Evolutionary conservation across 2,329 filamentous ascomycete genomes (phyloP).

Genomic region (Penicillium italicum): DNA sequence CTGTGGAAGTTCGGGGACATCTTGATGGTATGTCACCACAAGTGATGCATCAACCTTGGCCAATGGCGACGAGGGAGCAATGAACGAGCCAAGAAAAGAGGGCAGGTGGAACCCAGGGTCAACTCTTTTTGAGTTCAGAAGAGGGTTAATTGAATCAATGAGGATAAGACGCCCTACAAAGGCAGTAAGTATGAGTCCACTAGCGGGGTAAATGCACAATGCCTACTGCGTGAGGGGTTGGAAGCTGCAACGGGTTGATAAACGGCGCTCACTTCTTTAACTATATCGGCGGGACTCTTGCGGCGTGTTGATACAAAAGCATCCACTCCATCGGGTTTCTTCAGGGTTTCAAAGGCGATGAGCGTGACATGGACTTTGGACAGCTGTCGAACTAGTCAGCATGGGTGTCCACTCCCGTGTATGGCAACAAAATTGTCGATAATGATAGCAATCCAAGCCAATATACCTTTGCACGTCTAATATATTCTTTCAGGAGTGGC

Average conservation of each 20-base stretch:
- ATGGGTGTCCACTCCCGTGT: background rate
- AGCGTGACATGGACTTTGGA: constrained; percentile 69
- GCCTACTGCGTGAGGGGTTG: constrained; percentile 30
- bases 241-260: constrained; percentile 21
- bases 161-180: constrained; percentile 66
- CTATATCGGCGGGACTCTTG: constrained; percentile 56
- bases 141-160: constrained; percentile 72
- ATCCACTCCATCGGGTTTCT: constrained; percentile 62
- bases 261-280: constrained; percentile 55
- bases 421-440: background rate
- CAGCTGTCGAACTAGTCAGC: constrained; percentile 23
- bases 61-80: constrained; percentile 50
- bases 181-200: background rate
- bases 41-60: constrained; percentile 57
- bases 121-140: constrained; percentile 44
- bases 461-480: constrained; percentile 67
- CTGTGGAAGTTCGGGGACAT: constrained; percentile 60
- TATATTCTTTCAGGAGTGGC: constrained; percentile 69
- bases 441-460: background rate
- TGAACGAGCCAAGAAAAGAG: constrained; percentile 66
- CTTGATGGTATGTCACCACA: constrained; percentile 75
- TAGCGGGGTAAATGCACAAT: background rate
- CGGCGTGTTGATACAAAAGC: constrained; percentile 62
- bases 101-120: constrained; percentile 57
- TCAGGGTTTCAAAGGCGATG: constrained; percentile 72